Evolutionary conservation across 345 rosid species (phyloP), one percentile per base, ranked within the genome.

Genomic region (Populus ilicifolia): DNA sequence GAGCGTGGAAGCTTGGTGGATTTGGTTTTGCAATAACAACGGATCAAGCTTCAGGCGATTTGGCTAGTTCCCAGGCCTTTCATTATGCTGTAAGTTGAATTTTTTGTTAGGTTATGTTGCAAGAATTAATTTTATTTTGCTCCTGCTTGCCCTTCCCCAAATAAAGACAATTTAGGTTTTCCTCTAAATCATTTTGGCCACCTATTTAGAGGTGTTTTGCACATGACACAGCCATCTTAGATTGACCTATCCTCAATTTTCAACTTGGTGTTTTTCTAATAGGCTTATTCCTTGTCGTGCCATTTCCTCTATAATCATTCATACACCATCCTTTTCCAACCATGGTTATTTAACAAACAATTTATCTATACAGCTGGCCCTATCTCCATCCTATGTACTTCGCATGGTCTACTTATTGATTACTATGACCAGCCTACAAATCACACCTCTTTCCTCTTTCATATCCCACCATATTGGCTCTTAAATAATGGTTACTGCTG

Each of bases 1-100:
- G 99, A 79, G 96, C 99, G 54, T 96, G 99, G 99, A 96, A 96
- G 85, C 96, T 96, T 79, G 95, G 95, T 50, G 99, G 99, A 76
- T 96, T 96, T 86, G 91, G 98, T 23, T 92, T 96, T 89, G 90
- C 98, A 71, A 83, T 90, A 79, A 64, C 97, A 69, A 56, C 86
- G 12, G 94, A 92, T 73, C 95, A 93, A 79, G 84, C 82, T 69
- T 81, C 82, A 39, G 84, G 88, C 66, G 87, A 90, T 82, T 86
- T 81, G 73, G 82, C 91, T 76, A 84, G 80, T 80, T 87, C 80
- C 71, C 92, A 85, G 82, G 83, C 92, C 77, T 96, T 93, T 70
- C 98, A 96, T 81, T 96, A 90, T 86, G 83, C 96, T 83, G 99
- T 96, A 84, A 85, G 99, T 88, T 61, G 25, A 67, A 69, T 27